A percentile compares a stretch with the other conserved stretches of the same genome.
These are phyloP conservation scores for Lithohypha guttulata DNA, from an alignment of 2,329 filamentous ascomycete species.

Conservation along the genomic window DNA sequence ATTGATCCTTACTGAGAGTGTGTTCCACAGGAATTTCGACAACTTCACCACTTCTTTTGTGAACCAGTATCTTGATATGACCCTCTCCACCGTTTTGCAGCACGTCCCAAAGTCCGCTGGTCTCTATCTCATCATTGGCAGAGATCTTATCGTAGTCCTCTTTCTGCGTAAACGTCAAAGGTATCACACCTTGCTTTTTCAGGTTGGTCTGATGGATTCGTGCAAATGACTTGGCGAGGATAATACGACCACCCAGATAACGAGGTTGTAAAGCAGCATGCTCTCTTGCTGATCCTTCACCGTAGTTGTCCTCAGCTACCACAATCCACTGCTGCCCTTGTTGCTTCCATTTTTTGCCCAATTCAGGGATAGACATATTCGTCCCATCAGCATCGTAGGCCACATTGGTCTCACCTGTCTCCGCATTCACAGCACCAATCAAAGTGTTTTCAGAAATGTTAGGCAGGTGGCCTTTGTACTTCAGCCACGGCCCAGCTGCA, in stretches of 20 bases:
- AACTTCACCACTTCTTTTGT: conserved; percentile 53
- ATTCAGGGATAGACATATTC: conserved; percentile 69
- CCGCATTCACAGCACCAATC: conserved; percentile 86
- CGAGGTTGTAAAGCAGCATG: conserved; percentile 83
- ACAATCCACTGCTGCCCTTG: conserved; percentile 75
- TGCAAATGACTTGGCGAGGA: conserved; percentile 77
- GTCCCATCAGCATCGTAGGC: conserved; percentile 78
- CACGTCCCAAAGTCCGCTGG: conserved; percentile 74
- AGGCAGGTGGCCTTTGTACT: conserved; percentile 97
- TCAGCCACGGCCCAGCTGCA: conserved; percentile 91
- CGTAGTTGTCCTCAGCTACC: conserved; percentile 95
- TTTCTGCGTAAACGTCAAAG: conserved; percentile 80
- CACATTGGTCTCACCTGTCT: conserved; percentile 82
- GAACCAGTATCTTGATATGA: conserved; percentile 58
- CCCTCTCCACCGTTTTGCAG: conserved; percentile 67
- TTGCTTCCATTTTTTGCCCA: conserved; percentile 73
- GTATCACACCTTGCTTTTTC: conserved; percentile 95
- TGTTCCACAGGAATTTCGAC: conserved; percentile 69
- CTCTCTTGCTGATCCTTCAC: conserved; percentile 79
- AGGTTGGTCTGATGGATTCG: conserved; percentile 92
- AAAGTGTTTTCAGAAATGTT: conserved; percentile 98
- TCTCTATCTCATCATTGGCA: conserved; percentile 73
- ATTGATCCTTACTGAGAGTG: conserved; percentile 80
- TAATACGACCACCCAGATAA: conserved; percentile 77
- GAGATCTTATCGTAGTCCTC: conserved; percentile 74